These are phyloP conservation scores for Penicillium tannophilum DNA, from an alignment of 495 filamentous ascomycete genomes.

Conservation along the genomic window DNA sequence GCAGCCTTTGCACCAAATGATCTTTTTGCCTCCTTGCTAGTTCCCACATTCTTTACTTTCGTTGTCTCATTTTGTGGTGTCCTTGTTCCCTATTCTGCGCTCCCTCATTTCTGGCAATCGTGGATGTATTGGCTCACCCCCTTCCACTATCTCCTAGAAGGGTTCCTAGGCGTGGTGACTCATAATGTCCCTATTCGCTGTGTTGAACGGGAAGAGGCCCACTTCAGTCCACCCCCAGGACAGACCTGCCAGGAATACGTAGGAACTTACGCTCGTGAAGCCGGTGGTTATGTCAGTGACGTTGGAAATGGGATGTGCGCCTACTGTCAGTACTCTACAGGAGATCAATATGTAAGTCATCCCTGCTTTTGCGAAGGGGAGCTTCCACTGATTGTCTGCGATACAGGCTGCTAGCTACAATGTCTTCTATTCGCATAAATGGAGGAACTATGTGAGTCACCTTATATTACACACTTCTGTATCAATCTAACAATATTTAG, in stretches of 20 bases:
- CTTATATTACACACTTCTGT: neutral
- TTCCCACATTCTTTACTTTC: conserved; percentile 66
- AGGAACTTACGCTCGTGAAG: conserved; percentile 38
- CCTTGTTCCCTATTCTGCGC: conserved; percentile 55
- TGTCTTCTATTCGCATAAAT: conserved; percentile 56
- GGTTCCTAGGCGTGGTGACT: conserved; percentile 53
- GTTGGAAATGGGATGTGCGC: conserved; percentile 50
- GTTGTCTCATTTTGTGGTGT: conserved; percentile 66
- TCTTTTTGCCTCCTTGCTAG: conserved; percentile 67
- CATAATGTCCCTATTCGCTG: conserved; percentile 61
- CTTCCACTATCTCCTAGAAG: conserved; percentile 64
- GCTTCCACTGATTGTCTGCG: conserved; percentile 7
- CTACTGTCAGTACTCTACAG: conserved; percentile 63
- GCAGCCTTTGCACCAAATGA: conserved; percentile 74
- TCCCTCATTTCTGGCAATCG: conserved; percentile 62
- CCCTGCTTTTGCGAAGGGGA: neutral
- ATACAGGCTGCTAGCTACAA: conserved; percentile 48
- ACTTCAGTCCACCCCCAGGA: conserved; percentile 55
- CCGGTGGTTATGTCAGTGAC: conserved; percentile 55
- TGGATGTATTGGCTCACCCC: conserved; percentile 73
- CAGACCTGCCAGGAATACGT: conserved; percentile 57
- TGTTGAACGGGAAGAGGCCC: conserved; percentile 55
- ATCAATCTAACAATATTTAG: conserved; percentile 17
- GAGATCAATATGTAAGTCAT: conserved; percentile 55
- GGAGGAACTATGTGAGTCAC: conserved; percentile 61